Percentiles rank a stretch among this genome's conserved stretches.
These are phyloP conservation scores for Collybia nuda DNA, from an alignment of 768 basidiomycete species.

Conservation along the genomic window DNA sequence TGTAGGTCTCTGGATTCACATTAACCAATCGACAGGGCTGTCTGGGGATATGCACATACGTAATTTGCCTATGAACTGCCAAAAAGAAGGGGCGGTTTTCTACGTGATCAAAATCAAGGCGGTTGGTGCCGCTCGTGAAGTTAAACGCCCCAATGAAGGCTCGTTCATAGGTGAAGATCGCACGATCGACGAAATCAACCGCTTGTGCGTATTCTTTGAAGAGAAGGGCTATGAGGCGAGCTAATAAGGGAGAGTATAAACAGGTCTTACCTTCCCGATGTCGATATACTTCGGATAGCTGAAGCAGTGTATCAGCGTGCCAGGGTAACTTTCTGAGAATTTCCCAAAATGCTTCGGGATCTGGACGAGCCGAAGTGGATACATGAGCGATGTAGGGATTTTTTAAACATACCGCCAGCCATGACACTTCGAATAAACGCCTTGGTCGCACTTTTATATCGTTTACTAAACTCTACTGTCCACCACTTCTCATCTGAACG, in stretches of 20 bases:
- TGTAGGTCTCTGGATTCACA: constrained; percentile 66
- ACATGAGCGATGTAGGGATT: background rate
- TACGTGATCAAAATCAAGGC: constrained; percentile 87
- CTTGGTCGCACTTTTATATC: constrained; percentile 79
- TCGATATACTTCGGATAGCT: constrained; percentile 80
- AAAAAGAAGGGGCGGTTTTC: constrained; percentile 95
- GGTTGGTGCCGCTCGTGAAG: constrained; percentile 75
- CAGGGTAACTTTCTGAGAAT: constrained; percentile 80
- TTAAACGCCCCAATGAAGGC: constrained; percentile 86
- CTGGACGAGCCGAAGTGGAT: constrained; percentile 30
- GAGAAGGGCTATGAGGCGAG: background rate
- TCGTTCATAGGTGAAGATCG: constrained; percentile 90
- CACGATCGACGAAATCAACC: constrained; percentile 88
- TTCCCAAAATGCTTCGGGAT: constrained; percentile 76
- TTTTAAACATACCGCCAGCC: constrained; percentile 71
- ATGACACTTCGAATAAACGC: constrained; percentile 80
- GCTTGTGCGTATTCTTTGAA: constrained; percentile 85
- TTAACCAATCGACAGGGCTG: background rate
- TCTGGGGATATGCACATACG: constrained; percentile 43
- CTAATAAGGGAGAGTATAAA: background rate
- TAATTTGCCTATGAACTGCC: constrained; percentile 79
- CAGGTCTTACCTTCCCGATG: constrained; percentile 76
- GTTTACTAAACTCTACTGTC: constrained; percentile 84
- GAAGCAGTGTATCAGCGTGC: constrained; percentile 91
- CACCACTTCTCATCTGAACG: constrained; percentile 74